Evolutionary conservation across 1,284 basidiomycete species (phyloP).

Genomic region (Pseudomicrostroma phylloplanum): DNA sequence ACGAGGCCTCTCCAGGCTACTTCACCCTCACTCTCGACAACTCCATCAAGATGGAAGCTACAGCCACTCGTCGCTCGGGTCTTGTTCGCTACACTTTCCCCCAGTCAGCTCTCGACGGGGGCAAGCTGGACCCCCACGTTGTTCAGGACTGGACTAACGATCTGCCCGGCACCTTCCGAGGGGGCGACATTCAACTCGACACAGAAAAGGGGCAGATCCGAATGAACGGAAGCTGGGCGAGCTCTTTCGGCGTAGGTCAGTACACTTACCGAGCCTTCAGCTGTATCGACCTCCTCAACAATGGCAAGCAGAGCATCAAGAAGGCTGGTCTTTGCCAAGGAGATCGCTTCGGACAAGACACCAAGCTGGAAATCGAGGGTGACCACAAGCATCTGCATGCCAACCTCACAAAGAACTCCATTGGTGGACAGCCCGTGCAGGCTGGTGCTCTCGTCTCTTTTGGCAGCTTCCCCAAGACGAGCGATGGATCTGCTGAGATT

Average conservation of each 20-base stretch:
- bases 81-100: conserved; percentile 37
- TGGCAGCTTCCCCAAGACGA: not conserved
- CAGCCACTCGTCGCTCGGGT: conserved; percentile 32
- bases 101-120: conserved; percentile 13
- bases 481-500: conserved; percentile 13
- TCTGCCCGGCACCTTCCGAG: conserved; percentile 30
- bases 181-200: conserved; percentile 28
- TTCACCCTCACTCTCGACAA: conserved; percentile 38
- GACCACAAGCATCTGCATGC: conserved; percentile 13
- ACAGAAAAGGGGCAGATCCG: conserved; percentile 23
- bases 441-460: conserved; percentile 30
- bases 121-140: conserved; percentile 22
- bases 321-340: conserved; percentile 33
- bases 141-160: conserved; percentile 44
- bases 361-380: conserved; percentile 23
- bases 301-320: conserved; percentile 27
- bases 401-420: conserved; percentile 18
- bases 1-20: conserved; percentile 35
- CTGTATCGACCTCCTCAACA: conserved; percentile 31
- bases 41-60: conserved; percentile 34
- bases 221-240: conserved; percentile 33
- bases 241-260: conserved; percentile 26
- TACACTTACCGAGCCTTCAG: conserved; percentile 29
- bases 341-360: conserved; percentile 30
- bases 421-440: conserved; percentile 26